phyloP scores from a whole-genome alignment of 768 basidiomycete species.

The Leccinum subgranulosum region DNA sequence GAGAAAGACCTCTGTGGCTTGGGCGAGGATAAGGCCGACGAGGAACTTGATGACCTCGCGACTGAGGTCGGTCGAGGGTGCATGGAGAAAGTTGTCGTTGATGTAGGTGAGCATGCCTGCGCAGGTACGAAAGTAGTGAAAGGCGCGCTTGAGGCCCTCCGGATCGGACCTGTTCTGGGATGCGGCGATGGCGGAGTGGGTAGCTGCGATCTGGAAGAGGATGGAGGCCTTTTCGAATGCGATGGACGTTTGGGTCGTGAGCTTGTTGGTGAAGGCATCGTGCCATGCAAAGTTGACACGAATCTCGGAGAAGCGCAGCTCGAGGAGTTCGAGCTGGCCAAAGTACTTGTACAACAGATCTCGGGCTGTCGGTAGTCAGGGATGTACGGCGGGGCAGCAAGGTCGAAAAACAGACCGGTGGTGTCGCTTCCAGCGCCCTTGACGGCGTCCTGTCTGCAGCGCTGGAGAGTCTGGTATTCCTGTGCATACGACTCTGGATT shows the following conservation, averaged over 20 bases:
- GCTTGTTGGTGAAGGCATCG: constrained; percentile 94
- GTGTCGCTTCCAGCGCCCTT: constrained; percentile 93
- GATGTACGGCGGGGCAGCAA: not conserved
- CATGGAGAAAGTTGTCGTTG: constrained; percentile 99
- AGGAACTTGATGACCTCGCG: constrained; percentile 94
- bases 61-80: constrained; percentile 91
- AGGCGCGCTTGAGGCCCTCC: constrained; percentile 90
- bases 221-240: constrained; percentile 98
- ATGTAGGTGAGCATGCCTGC: constrained; percentile 98
- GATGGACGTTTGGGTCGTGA: constrained; percentile 92
- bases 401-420: constrained; percentile 57
- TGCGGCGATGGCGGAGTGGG: constrained; percentile 88
- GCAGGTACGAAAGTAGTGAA: constrained; percentile 84
- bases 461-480: constrained; percentile 81
- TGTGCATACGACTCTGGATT: constrained; percentile 82
- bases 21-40: constrained; percentile 82
- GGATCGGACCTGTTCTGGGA: constrained; percentile 84
- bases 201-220: constrained; percentile 93
- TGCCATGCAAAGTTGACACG: constrained; percentile 95
- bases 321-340: constrained; percentile 95
- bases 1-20: constrained; percentile 94
- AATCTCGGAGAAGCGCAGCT: constrained; percentile 95
- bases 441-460: constrained; percentile 94
- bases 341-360: constrained; percentile 99
- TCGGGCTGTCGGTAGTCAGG: constrained; percentile 49